These are phyloP conservation scores for Nakazawaea laoshanensis DNA, from an alignment of 805 yeast genomes.

Conservation along the genomic window DNA sequence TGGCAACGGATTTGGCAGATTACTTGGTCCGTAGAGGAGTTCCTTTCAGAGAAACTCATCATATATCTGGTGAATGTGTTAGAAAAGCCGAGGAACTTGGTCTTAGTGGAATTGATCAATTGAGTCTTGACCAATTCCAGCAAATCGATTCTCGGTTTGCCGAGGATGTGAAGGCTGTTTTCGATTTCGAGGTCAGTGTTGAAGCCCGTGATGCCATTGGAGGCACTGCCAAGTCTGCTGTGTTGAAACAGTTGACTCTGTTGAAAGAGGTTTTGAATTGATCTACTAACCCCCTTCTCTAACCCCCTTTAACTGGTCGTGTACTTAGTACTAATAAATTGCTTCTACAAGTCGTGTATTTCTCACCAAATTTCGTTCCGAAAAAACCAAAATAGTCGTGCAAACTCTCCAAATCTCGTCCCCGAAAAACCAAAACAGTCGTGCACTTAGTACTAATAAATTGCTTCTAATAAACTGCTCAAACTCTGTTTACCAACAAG, in stretches of 20 bases:
- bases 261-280: slow-evolving; percentile 15
- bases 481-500: no score
- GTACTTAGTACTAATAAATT: no score
- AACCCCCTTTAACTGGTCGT: no score
- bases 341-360: no score
- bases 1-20: slow-evolving; percentile 97
- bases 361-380: no score
- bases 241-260: slow-evolving; percentile 57
- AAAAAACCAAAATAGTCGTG: neutral
- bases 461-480: no score
- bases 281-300: no score
- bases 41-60: slow-evolving; percentile 98
- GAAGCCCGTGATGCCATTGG: slow-evolving; percentile 97
- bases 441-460: no score
- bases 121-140: slow-evolving; percentile 71
- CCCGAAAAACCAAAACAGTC: no score
- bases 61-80: slow-evolving; percentile 97
- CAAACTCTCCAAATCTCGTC: no score
- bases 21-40: slow-evolving; percentile 96
- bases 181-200: slow-evolving; percentile 87
- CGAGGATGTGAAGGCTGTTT: slow-evolving; percentile 75
- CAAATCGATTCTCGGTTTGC: slow-evolving; percentile 73
- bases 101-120: slow-evolving; percentile 78
- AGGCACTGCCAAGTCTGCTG: slow-evolving; percentile 91
- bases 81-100: slow-evolving; percentile 75